A percentile compares a stretch with the other conserved stretches of the same genome.
These are phyloP conservation scores for Pholiota molesta DNA, from an alignment of 768 basidiomycete species.

Conservation along the genomic window DNA sequence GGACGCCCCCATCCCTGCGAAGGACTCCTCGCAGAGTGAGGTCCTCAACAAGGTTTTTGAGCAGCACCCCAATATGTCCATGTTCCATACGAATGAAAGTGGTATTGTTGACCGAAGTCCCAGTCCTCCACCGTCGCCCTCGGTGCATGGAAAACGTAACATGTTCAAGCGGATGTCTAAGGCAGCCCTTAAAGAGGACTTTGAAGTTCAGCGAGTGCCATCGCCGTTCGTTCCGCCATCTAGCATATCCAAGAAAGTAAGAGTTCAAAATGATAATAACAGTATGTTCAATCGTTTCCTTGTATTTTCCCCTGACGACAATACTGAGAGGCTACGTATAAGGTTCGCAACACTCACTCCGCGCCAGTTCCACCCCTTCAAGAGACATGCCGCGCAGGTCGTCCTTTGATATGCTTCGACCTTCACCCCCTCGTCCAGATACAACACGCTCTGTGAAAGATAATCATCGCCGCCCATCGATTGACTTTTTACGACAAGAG, in stretches of 20 bases:
- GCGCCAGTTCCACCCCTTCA: constrained; percentile 21
- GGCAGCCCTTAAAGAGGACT: constrained; percentile 40
- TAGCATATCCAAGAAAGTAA: constrained; percentile 56
- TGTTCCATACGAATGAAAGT: constrained; percentile 48
- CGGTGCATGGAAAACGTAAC: constrained; percentile 44
- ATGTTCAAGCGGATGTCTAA: constrained; percentile 61
- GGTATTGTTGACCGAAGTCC: constrained; percentile 27
- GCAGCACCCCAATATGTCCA: constrained; percentile 64
- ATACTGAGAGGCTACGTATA: neutral
- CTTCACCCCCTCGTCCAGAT: constrained; percentile 17
- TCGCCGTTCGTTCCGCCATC: constrained; percentile 36
- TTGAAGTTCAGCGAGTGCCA: constrained; percentile 31
- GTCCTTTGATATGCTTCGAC: constrained; percentile 34
- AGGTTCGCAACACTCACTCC: constrained; percentile 38
- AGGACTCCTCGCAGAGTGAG: constrained; percentile 34
- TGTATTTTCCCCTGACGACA: too few relatives aligned
- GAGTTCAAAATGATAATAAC: constrained; percentile 40
- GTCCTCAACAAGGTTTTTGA: constrained; percentile 57
- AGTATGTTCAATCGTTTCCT: constrained; percentile 30
- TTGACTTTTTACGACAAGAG: constrained; percentile 27
- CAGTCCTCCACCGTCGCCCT: constrained; percentile 53
- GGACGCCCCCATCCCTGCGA: constrained; percentile 27
- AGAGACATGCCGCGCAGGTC: constrained; percentile 27
- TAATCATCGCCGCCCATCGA: constrained; percentile 1
- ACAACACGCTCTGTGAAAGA: constrained; percentile 9